A percentile compares a stretch with the other conserved stretches of the same genome.
phyloP scores from a whole-genome alignment of 2,329 filamentous ascomycete genomes.

The Bipolaris oryzae region DNA sequence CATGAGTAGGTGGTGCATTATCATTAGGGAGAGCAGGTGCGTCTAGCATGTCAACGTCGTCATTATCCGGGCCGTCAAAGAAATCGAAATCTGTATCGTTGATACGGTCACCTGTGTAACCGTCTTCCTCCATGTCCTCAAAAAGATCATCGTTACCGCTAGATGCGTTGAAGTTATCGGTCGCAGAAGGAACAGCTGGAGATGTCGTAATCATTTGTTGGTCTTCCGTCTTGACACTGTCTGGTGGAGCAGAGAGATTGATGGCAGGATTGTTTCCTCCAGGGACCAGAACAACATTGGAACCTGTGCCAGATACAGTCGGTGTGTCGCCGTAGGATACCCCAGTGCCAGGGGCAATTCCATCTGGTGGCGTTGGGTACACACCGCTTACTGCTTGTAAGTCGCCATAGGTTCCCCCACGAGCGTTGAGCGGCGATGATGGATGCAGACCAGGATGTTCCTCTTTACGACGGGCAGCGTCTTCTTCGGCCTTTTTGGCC shows the following conservation, averaged over 20 bases:
- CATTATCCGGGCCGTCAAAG: slow-evolving; percentile 68
- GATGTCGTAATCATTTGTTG: slow-evolving; percentile 31
- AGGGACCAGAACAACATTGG: slow-evolving; percentile 37
- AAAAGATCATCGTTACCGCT: slow-evolving; percentile 64
- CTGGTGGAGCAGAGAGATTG: slow-evolving; percentile 40
- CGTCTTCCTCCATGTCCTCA: slow-evolving; percentile 68
- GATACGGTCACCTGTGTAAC: slow-evolving; percentile 75
- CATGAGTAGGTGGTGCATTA: slow-evolving; percentile 13
- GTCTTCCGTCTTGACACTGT: slow-evolving; percentile 24
- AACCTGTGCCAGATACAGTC: slow-evolving; percentile 30
- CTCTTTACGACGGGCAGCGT: slow-evolving; percentile 47
- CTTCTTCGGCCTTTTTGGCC: slow-evolving; percentile 56
- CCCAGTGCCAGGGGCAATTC: slow-evolving; percentile 38
- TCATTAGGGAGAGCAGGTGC: slow-evolving; percentile 26
- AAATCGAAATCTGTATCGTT: slow-evolving; percentile 85
- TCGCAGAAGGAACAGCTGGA: slow-evolving; percentile 26
- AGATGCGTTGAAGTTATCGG: slow-evolving; percentile 32
- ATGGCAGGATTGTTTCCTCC: slow-evolving; percentile 42
- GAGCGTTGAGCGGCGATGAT: slow-evolving; percentile 47
- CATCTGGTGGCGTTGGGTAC: slow-evolving; percentile 51
- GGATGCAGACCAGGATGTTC: slow-evolving; percentile 37
- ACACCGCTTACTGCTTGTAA: slow-evolving; percentile 47
- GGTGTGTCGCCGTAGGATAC: slow-evolving; percentile 38
- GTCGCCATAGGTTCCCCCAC: slow-evolving; percentile 44
- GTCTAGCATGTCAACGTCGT: slow-evolving; percentile 45